Evolutionary conservation across 495 filamentous ascomycete genomes (phyloP).

Genomic region (Wilcoxina mikolae): DNA sequence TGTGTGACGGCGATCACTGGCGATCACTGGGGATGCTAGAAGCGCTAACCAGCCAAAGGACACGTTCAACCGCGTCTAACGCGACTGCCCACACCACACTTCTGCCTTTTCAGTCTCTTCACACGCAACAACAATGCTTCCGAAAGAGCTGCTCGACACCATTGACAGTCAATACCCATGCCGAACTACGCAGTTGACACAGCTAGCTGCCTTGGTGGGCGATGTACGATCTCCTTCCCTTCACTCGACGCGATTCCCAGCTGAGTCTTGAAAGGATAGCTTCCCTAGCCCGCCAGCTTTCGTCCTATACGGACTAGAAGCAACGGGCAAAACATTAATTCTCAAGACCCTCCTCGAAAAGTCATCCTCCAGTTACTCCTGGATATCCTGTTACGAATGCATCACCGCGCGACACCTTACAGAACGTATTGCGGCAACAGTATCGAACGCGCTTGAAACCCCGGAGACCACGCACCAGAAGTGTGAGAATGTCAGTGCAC

Average conservation of each 20-base stretch:
- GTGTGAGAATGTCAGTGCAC: conserved; percentile 62
- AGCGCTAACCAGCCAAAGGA: neutral
- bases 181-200: conserved; percentile 18
- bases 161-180: conserved; percentile 18
- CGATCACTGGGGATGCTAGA: too few species aligned
- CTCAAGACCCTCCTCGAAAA: conserved; percentile 45
- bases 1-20: too few species aligned
- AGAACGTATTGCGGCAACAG: conserved; percentile 44
- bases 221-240: conserved; percentile 15
- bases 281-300: conserved; percentile 33
- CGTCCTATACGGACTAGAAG: conserved; percentile 70
- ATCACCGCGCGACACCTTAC: conserved; percentile 81
- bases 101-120: neutral
- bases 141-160: conserved; percentile 15
- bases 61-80: neutral
- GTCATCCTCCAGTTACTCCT: conserved; percentile 44
- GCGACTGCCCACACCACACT: conserved; percentile 2
- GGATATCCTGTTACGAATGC: conserved; percentile 70
- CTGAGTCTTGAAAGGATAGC: conserved; percentile 21
- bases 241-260: neutral
- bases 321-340: conserved; percentile 79
- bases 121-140: conserved; percentile 11
- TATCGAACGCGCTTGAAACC: conserved; percentile 37
- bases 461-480: conserved; percentile 33
- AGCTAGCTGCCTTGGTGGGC: conserved; percentile 20